Evolutionary conservation across 2,329 filamentous ascomycete species (phyloP), one percentile per base, ranked within the genome.

Genomic region (Hypoxylon rubiginosum): DNA sequence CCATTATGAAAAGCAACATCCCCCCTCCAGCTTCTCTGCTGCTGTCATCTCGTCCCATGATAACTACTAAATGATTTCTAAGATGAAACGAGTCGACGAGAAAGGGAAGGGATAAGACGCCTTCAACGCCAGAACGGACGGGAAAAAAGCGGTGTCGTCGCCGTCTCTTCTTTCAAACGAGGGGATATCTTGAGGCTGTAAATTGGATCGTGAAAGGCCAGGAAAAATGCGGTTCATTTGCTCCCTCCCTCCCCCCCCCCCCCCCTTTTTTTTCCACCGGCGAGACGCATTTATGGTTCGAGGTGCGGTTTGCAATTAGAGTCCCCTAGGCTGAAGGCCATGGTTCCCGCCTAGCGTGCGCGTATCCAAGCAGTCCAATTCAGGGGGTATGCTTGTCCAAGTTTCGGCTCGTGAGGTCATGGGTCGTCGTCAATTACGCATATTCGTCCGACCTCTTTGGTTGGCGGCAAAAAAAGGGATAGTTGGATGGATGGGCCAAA

Each of bases 41-140:
- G n/a, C 17, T 19, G n/a, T n/a, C 39, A 15, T 53, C 55, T 56
- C 51, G 52, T 46, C 41, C 55, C 59, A 50, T 58, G 63, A 58
- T 66, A 57, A n/a, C 58, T 60, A 64, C 56, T 63, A 68, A 66
- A 58, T 39, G 26, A 50, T 55, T 63, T 53, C 63, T 53, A 64
- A 60, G 51, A 67, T 61, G 36, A 63, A 60, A 64, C 11, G 48
- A 46, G 53, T 34, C 17, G 58, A 64, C 39, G 50, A 64, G 49
- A 64, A 68, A 64, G 51, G 53, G 34, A 67, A 60, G 46, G n/a
- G n/a, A 62, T 61, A 26, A 43, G 56, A 72, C 67, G 69, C 70
- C 70, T 59, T 62, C 30, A 72, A 72, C 69, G 70, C 70, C 70
- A 39, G 64, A 67, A 63, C n/a, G 63, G 68, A 68, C 64, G 58